Evolutionary conservation across 441 rosid genomes (phyloP).

Genomic region (Syzygium syzygioides): DNA sequence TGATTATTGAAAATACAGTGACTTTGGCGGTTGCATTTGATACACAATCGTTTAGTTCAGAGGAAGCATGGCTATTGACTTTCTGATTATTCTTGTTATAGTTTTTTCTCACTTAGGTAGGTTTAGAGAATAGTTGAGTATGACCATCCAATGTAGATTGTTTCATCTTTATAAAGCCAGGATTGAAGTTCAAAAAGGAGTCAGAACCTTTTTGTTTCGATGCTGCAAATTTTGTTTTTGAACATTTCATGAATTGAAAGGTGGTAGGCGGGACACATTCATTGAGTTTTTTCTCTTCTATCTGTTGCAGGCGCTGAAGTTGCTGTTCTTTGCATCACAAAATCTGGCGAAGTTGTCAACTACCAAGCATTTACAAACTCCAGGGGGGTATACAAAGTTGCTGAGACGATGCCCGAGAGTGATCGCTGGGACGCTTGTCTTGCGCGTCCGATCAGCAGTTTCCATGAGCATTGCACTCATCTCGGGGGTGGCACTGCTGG

Average conservation of each 20-base stretch:
- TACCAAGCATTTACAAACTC: conserved; percentile 88
- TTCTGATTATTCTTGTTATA: neutral
- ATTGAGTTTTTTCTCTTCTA: neutral
- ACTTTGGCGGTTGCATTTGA: neutral
- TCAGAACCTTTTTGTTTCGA: neutral
- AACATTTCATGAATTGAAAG: neutral
- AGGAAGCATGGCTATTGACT: neutral
- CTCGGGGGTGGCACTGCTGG: conserved; percentile 49
- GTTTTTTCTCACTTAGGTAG: no score
- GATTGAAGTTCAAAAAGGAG: neutral
- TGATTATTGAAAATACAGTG: neutral
- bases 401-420: conserved; percentile 96
- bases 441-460: conserved; percentile 82
- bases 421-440: conserved; percentile 95
- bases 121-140: neutral
- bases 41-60: neutral
- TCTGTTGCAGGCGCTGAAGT: conserved; percentile 81
- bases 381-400: conserved; percentile 74
- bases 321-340: conserved; percentile 94
- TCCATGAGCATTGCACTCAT: conserved; percentile 67
- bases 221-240: neutral
- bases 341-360: conserved; percentile 83
- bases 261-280: neutral
- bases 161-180: neutral
- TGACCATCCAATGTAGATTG: neutral